A percentile compares a stretch with the other conserved stretches of the same genome.
Conservation (phyloP, 2,329 filamentous ascomycete species). For the Aureobasidium sp. region DNA sequence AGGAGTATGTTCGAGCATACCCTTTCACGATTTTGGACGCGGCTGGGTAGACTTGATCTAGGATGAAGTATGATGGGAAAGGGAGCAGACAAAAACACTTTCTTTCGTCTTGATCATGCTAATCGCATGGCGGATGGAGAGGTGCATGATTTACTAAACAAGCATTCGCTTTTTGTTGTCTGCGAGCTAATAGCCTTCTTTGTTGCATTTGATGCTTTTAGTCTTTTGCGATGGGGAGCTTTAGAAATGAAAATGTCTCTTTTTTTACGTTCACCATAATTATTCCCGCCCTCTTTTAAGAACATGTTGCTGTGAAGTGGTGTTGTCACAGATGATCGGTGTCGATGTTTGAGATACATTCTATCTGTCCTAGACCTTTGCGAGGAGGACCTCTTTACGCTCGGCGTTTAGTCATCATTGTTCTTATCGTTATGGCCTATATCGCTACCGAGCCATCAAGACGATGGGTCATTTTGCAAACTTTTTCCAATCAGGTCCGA, state of each 20-base stretch:
- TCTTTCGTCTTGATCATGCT: conserved; percentile 4
- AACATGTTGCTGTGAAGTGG: too few species aligned
- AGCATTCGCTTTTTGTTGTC: conserved; percentile 11
- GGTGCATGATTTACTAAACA: neutral
- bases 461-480: too few species aligned
- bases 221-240: neutral
- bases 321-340: too few species aligned
- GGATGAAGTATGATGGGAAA: conserved; percentile 5
- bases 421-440: too few species aligned
- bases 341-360: too few species aligned
- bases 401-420: too few species aligned
- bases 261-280: conserved; percentile 7
- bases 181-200: conserved; percentile 12
- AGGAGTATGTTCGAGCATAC: conserved; percentile 11
- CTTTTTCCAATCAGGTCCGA: too few species aligned
- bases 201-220: conserved; percentile 5
- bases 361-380: too few species aligned
- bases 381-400: too few species aligned
- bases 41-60: conserved; percentile 17
- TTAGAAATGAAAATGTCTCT: conserved; percentile 14
- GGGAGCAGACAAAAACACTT: neutral
- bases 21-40: conserved; percentile 12
- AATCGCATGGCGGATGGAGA: conserved; percentile 4
- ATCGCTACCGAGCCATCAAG: too few species aligned
- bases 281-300: neutral